Conservation (phyloP, 352 stramenopile species). For the Phytophthora quininea region DNA sequence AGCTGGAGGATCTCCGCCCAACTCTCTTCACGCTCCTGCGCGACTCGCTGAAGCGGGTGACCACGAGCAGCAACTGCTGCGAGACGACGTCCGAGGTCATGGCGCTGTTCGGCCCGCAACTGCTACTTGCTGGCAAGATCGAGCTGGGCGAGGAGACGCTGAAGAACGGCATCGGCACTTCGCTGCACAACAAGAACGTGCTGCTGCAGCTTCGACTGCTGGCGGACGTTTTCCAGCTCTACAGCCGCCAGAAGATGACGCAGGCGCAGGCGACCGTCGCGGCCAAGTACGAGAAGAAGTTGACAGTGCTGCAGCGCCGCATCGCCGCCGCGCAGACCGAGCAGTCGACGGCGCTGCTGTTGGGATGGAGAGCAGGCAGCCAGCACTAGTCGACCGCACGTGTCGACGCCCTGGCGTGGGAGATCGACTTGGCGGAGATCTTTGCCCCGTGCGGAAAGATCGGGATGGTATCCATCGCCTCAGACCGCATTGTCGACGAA, state of each 20-base stretch:
- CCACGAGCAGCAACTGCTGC: conserved; percentile 50
- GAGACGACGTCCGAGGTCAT: conserved; percentile 73
- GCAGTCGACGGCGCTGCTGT: conserved; percentile 39
- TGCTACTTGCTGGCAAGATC: conserved; percentile 43
- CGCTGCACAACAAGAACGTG: conserved; percentile 69
- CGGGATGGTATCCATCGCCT: conserved; percentile 14
- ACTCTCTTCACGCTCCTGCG: conserved; percentile 50
- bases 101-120: conserved; percentile 65
- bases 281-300: conserved; percentile 76
- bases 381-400: conserved; percentile 5
- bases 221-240: conserved; percentile 62
- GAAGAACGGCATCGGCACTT: conserved; percentile 56
- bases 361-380: conserved; percentile 50
- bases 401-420: conserved; percentile 17
- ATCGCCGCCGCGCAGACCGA: conserved; percentile 54
- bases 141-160: conserved; percentile 70
- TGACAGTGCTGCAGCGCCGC: conserved; percentile 49
- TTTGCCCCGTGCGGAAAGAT: not conserved
- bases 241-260: conserved; percentile 41
- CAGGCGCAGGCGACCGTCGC: conserved; percentile 50
- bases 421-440: not conserved
- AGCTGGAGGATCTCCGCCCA: conserved; percentile 57
- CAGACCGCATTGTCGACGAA: not conserved
- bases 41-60: conserved; percentile 50
- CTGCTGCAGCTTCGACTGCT: conserved; percentile 71